Conservation (phyloP, 2,329 filamentous ascomycete genomes). For the Colletotrichum sidae region DNA sequence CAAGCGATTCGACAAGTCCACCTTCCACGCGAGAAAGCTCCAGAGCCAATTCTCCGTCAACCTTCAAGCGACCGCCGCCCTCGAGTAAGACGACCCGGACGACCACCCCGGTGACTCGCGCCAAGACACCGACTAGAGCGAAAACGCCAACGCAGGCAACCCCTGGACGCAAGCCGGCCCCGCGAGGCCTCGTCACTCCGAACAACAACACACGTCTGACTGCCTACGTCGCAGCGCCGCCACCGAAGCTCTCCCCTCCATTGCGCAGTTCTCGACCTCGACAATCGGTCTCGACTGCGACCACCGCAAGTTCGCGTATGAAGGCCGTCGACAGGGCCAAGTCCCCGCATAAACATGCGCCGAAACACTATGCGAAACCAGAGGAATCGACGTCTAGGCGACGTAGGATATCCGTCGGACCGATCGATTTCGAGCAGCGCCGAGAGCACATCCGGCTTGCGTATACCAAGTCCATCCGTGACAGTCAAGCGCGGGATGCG, state of each 20-base stretch:
- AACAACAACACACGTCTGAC: slow-evolving; percentile 72
- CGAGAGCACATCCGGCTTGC: slow-evolving; percentile 86
- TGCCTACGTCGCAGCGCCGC: slow-evolving; percentile 78
- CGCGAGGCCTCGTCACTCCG: slow-evolving; percentile 55
- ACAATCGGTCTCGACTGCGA: slow-evolving; percentile 80
- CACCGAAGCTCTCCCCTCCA: slow-evolving; percentile 80
- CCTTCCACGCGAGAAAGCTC: slow-evolving; percentile 53
- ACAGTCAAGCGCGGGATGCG: slow-evolving; percentile 72
- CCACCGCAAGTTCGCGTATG: slow-evolving; percentile 76
- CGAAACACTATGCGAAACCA: slow-evolving; percentile 45
- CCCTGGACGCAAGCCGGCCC: slow-evolving; percentile 52
- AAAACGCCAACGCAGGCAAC: slow-evolving; percentile 57
- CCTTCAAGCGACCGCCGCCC: slow-evolving; percentile 54
- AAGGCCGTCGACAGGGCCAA: slow-evolving; percentile 70
- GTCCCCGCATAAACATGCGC: slow-evolving; percentile 53
- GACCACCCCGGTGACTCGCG: slow-evolving; percentile 52
- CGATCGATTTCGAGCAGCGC: slow-evolving; percentile 86
- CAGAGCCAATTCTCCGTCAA: slow-evolving; percentile 66
- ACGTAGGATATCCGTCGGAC: slow-evolving; percentile 72
- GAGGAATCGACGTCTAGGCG: slow-evolving; percentile 55
- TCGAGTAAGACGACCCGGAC: slow-evolving; percentile 54
- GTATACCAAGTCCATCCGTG: slow-evolving; percentile 85
- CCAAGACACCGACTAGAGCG: slow-evolving; percentile 58
- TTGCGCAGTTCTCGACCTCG: slow-evolving; percentile 85
- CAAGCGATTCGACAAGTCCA: slow-evolving; percentile 46